Evolutionary conservation across 2,329 filamentous ascomycete genomes (phyloP).

Genomic region (Colletotrichum eremochloae): DNA sequence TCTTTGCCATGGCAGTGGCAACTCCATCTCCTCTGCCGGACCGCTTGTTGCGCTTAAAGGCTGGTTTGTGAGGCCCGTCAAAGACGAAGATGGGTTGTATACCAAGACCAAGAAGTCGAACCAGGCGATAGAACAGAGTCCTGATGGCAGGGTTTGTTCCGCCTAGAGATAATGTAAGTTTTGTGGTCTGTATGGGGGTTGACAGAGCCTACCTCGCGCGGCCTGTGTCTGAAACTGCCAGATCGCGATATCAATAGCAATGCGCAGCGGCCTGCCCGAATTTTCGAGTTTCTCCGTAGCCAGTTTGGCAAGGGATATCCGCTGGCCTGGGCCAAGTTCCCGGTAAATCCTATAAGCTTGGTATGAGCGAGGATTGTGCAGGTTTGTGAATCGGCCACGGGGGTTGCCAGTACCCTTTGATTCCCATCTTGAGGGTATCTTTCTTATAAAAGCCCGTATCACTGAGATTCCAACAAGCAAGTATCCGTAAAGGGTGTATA

Average conservation of each 20-base stretch:
- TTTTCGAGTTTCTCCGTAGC: slow-evolving; percentile 81
- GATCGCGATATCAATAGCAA: slow-evolving; percentile 95
- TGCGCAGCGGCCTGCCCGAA: slow-evolving; percentile 79
- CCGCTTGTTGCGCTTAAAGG: slow-evolving; percentile 88
- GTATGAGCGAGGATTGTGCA: slow-evolving; percentile 36
- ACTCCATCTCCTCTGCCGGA: slow-evolving; percentile 75
- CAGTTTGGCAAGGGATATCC: slow-evolving; percentile 85
- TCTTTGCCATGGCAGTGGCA: slow-evolving; percentile 83
- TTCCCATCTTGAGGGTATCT: slow-evolving; percentile 64
- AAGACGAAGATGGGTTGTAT: slow-evolving; percentile 92
- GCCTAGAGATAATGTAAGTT: slow-evolving; percentile 58
- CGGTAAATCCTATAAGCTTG: slow-evolving; percentile 80
- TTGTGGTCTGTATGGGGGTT: background rate
- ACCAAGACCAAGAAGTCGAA: slow-evolving; percentile 81
- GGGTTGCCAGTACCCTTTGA: slow-evolving; percentile 67
- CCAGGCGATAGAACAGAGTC: slow-evolving; percentile 91
- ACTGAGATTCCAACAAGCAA: background rate
- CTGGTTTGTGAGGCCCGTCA: slow-evolving; percentile 86
- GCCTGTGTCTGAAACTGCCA: slow-evolving; percentile 97
- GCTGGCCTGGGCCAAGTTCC: slow-evolving; percentile 85
- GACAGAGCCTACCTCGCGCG: slow-evolving; percentile 69
- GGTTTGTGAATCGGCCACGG: background rate
- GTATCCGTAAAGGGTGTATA: background rate
- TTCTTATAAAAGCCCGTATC: background rate
- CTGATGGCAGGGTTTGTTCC: slow-evolving; percentile 91